Conservation (phyloP, 768 basidiomycete species). For the Lactarius sanguifluus region DNA sequence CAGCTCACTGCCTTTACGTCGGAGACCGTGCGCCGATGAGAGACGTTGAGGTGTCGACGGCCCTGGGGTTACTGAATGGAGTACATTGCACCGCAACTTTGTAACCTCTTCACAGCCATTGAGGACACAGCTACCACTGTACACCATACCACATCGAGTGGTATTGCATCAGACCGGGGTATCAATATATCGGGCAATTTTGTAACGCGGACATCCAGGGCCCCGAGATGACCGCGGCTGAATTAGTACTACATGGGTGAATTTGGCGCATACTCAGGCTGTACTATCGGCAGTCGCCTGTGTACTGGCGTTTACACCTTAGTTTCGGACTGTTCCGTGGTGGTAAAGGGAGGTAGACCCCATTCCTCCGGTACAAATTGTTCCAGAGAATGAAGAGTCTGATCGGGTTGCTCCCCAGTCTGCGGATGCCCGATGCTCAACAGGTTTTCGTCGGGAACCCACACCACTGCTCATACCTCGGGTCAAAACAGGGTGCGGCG, state of each 20-base stretch:
- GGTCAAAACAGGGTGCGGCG: constrained; percentile 5
- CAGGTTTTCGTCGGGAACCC: constrained; percentile 79
- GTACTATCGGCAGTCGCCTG: too few species aligned
- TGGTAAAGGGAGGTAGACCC: constrained; percentile 72
- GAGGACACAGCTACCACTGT: too few species aligned
- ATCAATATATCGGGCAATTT: neutral
- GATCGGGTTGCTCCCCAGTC: constrained; percentile 50
- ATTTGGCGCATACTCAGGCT: neutral
- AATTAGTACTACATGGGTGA: neutral
- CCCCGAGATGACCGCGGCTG: neutral
- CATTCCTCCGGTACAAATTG: constrained; percentile 80
- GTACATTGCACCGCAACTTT: neutral
- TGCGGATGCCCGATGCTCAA: constrained; percentile 48
- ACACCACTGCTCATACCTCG: constrained; percentile 56
- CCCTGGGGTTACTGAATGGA: too few species aligned
- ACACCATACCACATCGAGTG: neutral
- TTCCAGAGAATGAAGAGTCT: constrained; percentile 59
- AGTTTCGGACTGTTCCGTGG: neutral
- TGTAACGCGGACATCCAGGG: neutral
- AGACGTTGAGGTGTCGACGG: too few species aligned
- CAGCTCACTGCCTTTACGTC: too few species aligned
- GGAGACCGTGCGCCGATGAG: too few species aligned
- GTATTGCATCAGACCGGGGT: neutral
- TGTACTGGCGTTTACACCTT: neutral
- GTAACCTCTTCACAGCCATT: neutral